Conservation (phyloP, 257 asterid genomes). For the Solanum virginianum region DNA sequence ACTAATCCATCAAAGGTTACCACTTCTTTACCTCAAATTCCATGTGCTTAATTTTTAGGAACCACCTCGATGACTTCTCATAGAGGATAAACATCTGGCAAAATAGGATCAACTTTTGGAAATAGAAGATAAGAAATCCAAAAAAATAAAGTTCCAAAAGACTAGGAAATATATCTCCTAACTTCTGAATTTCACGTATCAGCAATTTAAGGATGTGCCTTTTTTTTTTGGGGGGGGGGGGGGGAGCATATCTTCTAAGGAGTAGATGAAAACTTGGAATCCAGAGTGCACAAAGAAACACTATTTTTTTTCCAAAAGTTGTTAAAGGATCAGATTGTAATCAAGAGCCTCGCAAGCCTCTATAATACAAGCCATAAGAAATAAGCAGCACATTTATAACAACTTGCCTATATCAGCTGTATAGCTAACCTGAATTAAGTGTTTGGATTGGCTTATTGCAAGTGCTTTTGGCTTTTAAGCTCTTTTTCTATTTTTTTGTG, state of each 20-base stretch:
- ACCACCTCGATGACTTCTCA: neutral
- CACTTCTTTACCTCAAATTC: neutral
- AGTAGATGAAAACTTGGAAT: neutral
- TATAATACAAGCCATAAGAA: neutral
- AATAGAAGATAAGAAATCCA: neutral
- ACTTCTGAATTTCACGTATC: neutral
- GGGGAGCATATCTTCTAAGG: neutral
- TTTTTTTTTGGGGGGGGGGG: neutral
- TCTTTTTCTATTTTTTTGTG: too few relatives aligned
- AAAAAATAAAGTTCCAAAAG: neutral
- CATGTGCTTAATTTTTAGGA: neutral
- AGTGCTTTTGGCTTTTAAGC: too few relatives aligned
- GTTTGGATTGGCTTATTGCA: too few relatives aligned
- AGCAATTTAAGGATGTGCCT: neutral
- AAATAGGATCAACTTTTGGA: neutral
- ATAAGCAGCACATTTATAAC: neutral
- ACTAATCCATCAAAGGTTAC: neutral
- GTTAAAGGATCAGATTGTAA: neutral
- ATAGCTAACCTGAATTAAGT: neutral
- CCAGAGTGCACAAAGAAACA: neutral
- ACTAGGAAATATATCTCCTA: neutral
- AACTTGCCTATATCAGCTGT: neutral
- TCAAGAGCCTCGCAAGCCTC: neutral
- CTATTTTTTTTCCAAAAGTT: neutral
- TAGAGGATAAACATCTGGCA: neutral